Percentiles rank a stretch among this genome's conserved stretches.
phyloP scores from a whole-genome alignment of 2,329 filamentous ascomycete genomes.

The Fusarium pininemorale region DNA sequence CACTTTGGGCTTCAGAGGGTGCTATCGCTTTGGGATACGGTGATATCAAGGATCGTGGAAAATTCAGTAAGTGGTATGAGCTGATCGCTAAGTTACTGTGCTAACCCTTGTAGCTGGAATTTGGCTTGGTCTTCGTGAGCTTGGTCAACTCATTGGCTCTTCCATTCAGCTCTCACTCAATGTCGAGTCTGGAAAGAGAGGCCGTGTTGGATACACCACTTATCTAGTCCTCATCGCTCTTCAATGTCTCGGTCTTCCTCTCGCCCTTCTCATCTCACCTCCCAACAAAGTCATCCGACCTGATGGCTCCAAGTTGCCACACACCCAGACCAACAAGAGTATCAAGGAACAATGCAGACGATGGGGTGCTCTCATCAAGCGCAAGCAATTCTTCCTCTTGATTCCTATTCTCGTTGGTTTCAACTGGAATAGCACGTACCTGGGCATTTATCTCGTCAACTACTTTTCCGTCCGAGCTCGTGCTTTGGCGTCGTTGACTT shows the following conservation, averaged over 20 bases:
- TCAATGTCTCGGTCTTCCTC: slow-evolving; percentile 39
- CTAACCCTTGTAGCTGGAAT: slow-evolving; percentile 52
- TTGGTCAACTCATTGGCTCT: slow-evolving; percentile 62
- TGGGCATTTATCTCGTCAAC: slow-evolving; percentile 61
- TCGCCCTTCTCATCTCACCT: slow-evolving; percentile 32
- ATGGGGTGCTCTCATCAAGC: slow-evolving; percentile 49
- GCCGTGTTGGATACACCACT: slow-evolving; percentile 36
- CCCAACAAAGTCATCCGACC: slow-evolving; percentile 39
- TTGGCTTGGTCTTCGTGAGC: slow-evolving; percentile 62
- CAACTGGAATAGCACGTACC: slow-evolving; percentile 61
- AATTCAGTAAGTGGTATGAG: slow-evolving; percentile 42
- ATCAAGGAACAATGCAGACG: slow-evolving; percentile 26
- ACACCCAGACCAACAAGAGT: slow-evolving; percentile 19
- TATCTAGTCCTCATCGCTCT: slow-evolving; percentile 40
- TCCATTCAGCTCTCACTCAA: slow-evolving; percentile 62
- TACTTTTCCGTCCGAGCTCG: slow-evolving; percentile 62
- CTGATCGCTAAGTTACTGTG: fast-evolving
- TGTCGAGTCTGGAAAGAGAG: slow-evolving; percentile 49
- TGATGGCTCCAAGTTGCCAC: slow-evolving; percentile 28
- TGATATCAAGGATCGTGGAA: slow-evolving; percentile 56
- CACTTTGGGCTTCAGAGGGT: slow-evolving; percentile 62
- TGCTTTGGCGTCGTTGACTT: slow-evolving; percentile 55
- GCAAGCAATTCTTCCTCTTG: slow-evolving; percentile 57
- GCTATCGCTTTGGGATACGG: slow-evolving; percentile 61
- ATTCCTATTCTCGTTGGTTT: slow-evolving; percentile 60